Evolutionary conservation across 2,329 filamentous ascomycete genomes (phyloP).

Genomic region (Triangularia verruculosa): DNA sequence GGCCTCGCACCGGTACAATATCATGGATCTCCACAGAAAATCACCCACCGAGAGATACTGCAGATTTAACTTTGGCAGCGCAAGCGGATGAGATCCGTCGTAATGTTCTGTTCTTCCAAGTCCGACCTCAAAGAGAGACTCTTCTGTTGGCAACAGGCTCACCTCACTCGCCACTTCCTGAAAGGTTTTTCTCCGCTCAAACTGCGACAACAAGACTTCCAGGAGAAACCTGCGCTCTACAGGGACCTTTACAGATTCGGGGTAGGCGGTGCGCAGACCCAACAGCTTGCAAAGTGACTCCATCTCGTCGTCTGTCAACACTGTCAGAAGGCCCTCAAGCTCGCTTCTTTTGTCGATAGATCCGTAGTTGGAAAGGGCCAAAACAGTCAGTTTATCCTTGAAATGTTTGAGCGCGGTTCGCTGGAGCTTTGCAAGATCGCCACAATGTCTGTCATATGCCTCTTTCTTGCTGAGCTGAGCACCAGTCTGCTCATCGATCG

Average conservation of each 20-base stretch:
- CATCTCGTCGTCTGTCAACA: constrained; percentile 73
- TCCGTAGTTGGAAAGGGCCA: constrained; percentile 89
- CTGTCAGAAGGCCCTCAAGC: constrained; percentile 69
- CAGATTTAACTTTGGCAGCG: constrained; percentile 89
- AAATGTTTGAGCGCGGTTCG: constrained; percentile 75
- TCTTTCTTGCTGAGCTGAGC: constrained; percentile 68
- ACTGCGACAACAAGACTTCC: constrained; percentile 70
- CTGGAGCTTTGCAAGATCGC: constrained; percentile 74
- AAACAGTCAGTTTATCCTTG: constrained; percentile 83
- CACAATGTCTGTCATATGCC: constrained; percentile 77
- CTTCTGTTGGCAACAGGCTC: constrained; percentile 79
- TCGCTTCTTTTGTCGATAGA: constrained; percentile 79
- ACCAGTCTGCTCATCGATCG: constrained; percentile 87
- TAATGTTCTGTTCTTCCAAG: constrained; percentile 82
- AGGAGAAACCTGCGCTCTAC: constrained; percentile 62
- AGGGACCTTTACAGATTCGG: constrained; percentile 62
- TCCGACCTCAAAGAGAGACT: constrained; percentile 72
- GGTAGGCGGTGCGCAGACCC: constrained; percentile 79
- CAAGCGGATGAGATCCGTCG: constrained; percentile 80
- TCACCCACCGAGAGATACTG: constrained; percentile 95
- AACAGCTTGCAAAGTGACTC: constrained; percentile 65
- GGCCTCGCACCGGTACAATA: constrained; percentile 83
- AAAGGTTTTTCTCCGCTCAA: constrained; percentile 77
- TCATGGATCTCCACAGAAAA: constrained; percentile 92
- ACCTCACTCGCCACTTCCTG: constrained; percentile 72